These are phyloP conservation scores for Gnomoniopsis sp. DNA, from an alignment of 2,329 filamentous ascomycete genomes.

Conservation along the genomic window DNA sequence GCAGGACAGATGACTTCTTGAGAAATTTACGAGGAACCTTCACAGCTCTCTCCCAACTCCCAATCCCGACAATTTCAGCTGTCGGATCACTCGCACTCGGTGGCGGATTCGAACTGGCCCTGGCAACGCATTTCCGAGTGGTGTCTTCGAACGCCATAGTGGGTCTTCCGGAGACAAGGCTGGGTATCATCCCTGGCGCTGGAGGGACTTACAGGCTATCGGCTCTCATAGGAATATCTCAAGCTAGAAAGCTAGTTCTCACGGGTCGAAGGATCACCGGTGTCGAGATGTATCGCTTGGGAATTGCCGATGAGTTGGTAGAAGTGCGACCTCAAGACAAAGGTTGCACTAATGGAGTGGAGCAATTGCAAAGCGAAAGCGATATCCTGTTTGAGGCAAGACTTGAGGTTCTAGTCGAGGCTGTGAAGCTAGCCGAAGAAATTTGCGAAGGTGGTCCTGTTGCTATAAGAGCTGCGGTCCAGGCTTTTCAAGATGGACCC, in stretches of 20 bases:
- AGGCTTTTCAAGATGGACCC: neutral
- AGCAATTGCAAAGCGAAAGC: neutral
- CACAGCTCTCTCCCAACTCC: conserved; percentile 66
- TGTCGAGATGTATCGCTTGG: conserved; percentile 84
- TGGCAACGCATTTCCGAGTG: conserved; percentile 85
- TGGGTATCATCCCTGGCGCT: conserved; percentile 92
- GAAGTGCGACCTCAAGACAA: conserved; percentile 58
- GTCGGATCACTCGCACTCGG: conserved; percentile 84
- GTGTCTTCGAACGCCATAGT: conserved; percentile 75
- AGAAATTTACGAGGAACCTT: conserved; percentile 72
- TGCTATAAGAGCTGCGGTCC: neutral
- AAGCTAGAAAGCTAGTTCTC: conserved; percentile 85
- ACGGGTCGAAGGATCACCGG: conserved; percentile 83
- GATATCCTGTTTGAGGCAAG: conserved; percentile 46
- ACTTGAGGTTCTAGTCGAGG: conserved; percentile 68
- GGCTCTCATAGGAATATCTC: conserved; percentile 69
- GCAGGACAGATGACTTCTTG: conserved; percentile 68
- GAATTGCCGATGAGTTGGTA: conserved; percentile 86
- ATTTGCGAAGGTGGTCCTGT: conserved; percentile 69
- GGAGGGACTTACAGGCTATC: conserved; percentile 89
- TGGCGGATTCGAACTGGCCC: conserved; percentile 87
- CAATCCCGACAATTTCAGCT: conserved; percentile 85
- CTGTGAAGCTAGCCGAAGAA: conserved; percentile 72
- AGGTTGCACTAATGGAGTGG: conserved; percentile 14
- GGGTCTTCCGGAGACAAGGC: conserved; percentile 82